A percentile compares a stretch with the other conserved stretches of the same genome.
These are phyloP conservation scores for Corrigiola litoralis DNA, from an alignment of 179 eudicot genomes.

Conservation along the genomic window DNA sequence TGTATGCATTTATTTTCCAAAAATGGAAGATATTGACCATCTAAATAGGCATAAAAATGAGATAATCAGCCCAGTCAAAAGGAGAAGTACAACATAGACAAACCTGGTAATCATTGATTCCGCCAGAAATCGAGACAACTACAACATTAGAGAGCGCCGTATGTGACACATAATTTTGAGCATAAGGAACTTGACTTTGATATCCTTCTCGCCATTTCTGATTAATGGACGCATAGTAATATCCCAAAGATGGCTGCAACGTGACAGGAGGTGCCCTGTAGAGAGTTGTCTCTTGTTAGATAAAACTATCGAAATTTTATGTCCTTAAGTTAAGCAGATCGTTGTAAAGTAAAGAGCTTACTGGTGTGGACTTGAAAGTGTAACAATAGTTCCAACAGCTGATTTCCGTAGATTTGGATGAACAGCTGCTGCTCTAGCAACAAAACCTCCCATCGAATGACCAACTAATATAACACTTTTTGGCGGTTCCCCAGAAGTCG, in stretches of 20 bases:
- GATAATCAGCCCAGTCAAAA: background rate
- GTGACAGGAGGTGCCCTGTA: slow-evolving; percentile 89
- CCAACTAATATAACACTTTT: slow-evolving; percentile 88
- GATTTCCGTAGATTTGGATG: slow-evolving; percentile 75
- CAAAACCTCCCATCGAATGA: slow-evolving; percentile 99
- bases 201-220: slow-evolving; percentile 85
- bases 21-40: background rate
- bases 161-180: slow-evolving; percentile 43
- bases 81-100: background rate
- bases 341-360: slow-evolving; percentile 32
- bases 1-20: too few species aligned
- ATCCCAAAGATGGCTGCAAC: slow-evolving; percentile 93
- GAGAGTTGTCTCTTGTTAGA: slow-evolving; percentile 22
- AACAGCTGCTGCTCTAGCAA: slow-evolving; percentile 91
- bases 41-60: background rate
- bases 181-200: slow-evolving; percentile 50
- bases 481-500: slow-evolving; percentile 52
- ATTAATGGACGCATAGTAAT: slow-evolving; percentile 69
- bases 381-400: slow-evolving; percentile 84
- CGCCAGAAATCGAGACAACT: slow-evolving; percentile 86
- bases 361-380: slow-evolving; percentile 98
- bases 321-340: slow-evolving; percentile 7
- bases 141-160: slow-evolving; percentile 66
- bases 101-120: slow-evolving; percentile 95
- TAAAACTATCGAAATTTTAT: background rate